Conservation (phyloP, 2,329 filamentous ascomycete species). For the Phialophora verrucosa region DNA sequence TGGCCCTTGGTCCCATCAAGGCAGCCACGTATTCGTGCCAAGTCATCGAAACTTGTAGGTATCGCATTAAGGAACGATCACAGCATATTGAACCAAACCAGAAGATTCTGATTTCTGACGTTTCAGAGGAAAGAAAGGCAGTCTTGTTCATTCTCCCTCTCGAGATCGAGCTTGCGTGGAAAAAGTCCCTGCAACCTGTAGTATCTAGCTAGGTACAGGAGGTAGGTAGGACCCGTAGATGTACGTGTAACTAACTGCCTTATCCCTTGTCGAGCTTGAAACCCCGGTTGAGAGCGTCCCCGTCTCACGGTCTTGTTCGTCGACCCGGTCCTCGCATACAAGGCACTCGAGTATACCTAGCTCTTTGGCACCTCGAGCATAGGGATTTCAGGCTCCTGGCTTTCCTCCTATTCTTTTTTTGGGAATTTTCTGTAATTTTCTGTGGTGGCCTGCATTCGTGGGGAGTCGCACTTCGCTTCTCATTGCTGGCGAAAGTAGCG, state of each 20-base stretch:
- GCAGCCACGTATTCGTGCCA: background rate
- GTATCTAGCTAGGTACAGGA: background rate
- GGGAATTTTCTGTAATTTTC: conserved; percentile 21
- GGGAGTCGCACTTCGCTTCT: background rate
- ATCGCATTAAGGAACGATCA: background rate
- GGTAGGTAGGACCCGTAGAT: background rate
- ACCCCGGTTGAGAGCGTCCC: background rate
- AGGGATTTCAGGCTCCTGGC: conserved; percentile 19
- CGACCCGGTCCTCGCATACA: background rate
- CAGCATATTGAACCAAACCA: background rate
- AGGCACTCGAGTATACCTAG: background rate
- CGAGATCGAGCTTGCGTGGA: background rate
- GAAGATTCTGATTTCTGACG: background rate
- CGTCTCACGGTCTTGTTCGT: background rate
- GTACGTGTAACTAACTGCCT: background rate
- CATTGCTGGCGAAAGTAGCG: background rate
- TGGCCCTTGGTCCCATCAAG: background rate
- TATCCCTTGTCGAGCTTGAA: background rate
- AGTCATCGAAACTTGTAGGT: background rate
- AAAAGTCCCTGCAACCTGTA: background rate
- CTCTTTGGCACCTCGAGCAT: background rate
- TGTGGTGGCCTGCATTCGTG: conserved; percentile 23
- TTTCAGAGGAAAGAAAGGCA: conserved; percentile 1
- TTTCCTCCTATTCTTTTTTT: conserved; percentile 40
- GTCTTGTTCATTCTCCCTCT: background rate